Conservation (phyloP, 2,329 filamentous ascomycete species). For the Aspergillus sp. region DNA sequence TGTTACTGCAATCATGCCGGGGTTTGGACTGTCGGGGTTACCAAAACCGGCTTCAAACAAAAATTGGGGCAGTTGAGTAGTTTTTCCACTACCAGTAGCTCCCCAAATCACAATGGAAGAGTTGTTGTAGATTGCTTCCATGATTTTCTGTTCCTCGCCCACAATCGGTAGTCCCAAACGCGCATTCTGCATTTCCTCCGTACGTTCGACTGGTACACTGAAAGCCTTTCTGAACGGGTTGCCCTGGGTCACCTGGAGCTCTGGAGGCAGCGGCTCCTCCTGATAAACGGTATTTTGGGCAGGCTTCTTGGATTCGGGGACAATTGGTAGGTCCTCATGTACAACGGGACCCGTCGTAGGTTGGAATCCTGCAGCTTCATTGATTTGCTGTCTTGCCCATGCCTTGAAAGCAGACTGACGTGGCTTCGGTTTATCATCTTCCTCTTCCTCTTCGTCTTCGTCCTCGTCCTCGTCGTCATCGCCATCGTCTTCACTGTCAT, state of each 20-base stretch:
- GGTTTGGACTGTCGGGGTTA: constrained; percentile 70
- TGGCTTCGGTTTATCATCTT: constrained; percentile 38
- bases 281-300: constrained; percentile 38
- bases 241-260: constrained; percentile 40
- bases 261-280: constrained; percentile 41
- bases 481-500: constrained; percentile 25
- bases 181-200: constrained; percentile 71
- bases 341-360: constrained; percentile 43
- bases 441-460: constrained; percentile 23
- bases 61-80: constrained; percentile 95
- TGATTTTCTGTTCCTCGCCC: constrained; percentile 92
- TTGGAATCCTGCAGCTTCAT: constrained; percentile 73
- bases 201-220: constrained; percentile 69
- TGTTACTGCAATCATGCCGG: constrained; percentile 91
- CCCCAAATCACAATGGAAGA: constrained; percentile 89
- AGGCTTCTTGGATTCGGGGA: constrained; percentile 27
- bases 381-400: constrained; percentile 86
- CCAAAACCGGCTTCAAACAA: constrained; percentile 93
- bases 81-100: constrained; percentile 95
- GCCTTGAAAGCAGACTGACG: constrained; percentile 76
- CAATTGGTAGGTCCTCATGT: constrained; percentile 33
- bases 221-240: constrained; percentile 67
- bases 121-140: constrained; percentile 95
- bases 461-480: constrained; percentile 24
- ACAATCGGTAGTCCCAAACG: constrained; percentile 84